Evolutionary conservation across 495 filamentous ascomycete species (phyloP), one percentile per base, ranked within the genome.

Genomic region (Tuber indicum): DNA sequence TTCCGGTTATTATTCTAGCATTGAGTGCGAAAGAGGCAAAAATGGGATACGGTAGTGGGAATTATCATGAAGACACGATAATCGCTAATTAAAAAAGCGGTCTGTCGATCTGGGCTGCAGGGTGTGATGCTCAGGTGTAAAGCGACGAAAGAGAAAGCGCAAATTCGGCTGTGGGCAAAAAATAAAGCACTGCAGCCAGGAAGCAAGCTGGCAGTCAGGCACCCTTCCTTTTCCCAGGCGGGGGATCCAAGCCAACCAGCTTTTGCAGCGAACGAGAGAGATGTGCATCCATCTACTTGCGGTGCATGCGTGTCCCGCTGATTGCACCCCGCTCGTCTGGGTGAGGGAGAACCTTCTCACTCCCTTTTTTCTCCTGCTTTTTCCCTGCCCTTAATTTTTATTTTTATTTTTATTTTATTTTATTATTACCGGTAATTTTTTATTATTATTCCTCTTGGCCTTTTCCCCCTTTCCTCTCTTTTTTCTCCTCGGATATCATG

Each of bases 101-200:
- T 36, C 58, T 66, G 58, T 19, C 26, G 58, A 66, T 66, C 58
- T 66, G 58, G 72, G 42, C 66, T 75, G 23, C 44, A 39, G 70
- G 78, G 77, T 74, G 77, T 79, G 77, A 72, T 76, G 72, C 71
- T 80, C 78, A 76, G 78, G 45, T 74, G 71, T 79, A 36, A 52
- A 80, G 78, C 77, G 79, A 75, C 42, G 77, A 80, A 80, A 75
- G 77, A 70, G 78, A 80, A 80, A 80, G 78, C 78, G 78, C 73
- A 71, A 62, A 80, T 79, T 75, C 66, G 58, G 58, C 58, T 36
- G 58, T 17, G 32, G 58, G 58, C 58, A 66, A 66, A 58, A 32
- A 66, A 66, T 66, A 32, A 32, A 66, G 58, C 58, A 26, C 26
- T 10, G 26, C 58, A 32, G 58, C 26, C 8, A 36, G 58, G 58